Conservation (phyloP, 2,329 filamentous ascomycete species). For the Ascochyta fabae region DNA sequence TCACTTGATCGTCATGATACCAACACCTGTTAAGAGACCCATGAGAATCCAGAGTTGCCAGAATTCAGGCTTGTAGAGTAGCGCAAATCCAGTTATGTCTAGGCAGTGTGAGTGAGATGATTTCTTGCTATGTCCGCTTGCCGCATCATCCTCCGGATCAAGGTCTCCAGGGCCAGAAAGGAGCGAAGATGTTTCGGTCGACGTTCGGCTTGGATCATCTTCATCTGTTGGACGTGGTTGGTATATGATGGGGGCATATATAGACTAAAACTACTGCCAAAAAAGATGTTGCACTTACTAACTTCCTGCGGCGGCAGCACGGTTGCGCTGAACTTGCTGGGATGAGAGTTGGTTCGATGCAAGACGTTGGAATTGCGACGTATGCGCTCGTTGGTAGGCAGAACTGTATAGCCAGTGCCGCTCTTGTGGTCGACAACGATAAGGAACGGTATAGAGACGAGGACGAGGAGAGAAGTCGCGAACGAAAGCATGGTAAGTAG, state of each 20-base stretch:
- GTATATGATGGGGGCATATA: constrained; percentile 35
- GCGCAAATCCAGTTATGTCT: constrained; percentile 86
- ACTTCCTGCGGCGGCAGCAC: constrained; percentile 59
- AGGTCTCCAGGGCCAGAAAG: constrained; percentile 70
- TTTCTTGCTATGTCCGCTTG: constrained; percentile 62
- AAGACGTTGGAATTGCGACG: constrained; percentile 54
- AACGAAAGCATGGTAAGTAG: constrained; percentile 81
- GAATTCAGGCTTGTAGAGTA: constrained; percentile 78
- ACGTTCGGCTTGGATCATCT: constrained; percentile 51
- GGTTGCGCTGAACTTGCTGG: constrained; percentile 51
- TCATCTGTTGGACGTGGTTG: constrained; percentile 45
- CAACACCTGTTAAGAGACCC: constrained; percentile 89
- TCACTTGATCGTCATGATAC: constrained; percentile 98
- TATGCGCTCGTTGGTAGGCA: constrained; percentile 60
- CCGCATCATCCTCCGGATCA: constrained; percentile 52
- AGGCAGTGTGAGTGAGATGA: constrained; percentile 76
- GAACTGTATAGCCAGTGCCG: constrained; percentile 61
- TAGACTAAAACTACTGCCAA: constrained; percentile 7
- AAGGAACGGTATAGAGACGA: constrained; percentile 84
- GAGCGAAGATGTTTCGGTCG: constrained; percentile 81
- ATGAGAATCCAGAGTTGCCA: constrained; percentile 91
- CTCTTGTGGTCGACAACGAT: constrained; percentile 72
- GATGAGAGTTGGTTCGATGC: constrained; percentile 56
- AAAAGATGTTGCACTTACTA: constrained; percentile 62
- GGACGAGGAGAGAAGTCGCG: constrained; percentile 78